Conservation (phyloP, 78 protist genomes). For the Carpediemonas membranifera region DNA sequence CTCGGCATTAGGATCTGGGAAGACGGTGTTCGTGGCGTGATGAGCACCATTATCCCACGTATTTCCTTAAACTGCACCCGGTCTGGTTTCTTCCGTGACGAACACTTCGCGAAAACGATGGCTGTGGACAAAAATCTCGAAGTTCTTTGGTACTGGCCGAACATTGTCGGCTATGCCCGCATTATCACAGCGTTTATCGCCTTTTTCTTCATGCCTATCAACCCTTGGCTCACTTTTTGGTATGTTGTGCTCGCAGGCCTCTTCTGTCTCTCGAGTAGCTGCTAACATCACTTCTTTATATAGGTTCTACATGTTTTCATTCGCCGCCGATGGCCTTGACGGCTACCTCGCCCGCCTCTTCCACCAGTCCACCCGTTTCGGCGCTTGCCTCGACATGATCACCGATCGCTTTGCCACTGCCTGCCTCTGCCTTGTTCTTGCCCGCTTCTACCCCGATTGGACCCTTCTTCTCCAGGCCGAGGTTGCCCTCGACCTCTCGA, state of each 20-base stretch:
- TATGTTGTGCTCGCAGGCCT: too few relatives aligned
- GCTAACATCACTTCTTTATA: too few relatives aligned
- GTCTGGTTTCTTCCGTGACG: too few relatives aligned
- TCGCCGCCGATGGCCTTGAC: conserved; percentile 60
- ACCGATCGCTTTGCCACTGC: conserved; percentile 65
- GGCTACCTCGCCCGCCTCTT: conserved; percentile 60
- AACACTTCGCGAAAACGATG: too few relatives aligned
- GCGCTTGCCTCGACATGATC: conserved; percentile 72
- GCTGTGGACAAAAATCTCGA: too few relatives aligned
- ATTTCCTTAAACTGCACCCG: too few relatives aligned
- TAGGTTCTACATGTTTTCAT: conserved; percentile 43
- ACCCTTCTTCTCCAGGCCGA: conserved; percentile 14
- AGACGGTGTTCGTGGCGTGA: too few relatives aligned
- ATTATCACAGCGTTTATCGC: conserved; percentile 36
- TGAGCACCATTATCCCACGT: too few relatives aligned
- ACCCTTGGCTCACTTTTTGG: conserved; percentile 29
- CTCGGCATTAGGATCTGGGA: too few relatives aligned
- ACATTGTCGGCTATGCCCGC: conserved; percentile 49
- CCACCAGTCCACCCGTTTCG: conserved; percentile 58
- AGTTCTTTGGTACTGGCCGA: conserved; percentile 51
- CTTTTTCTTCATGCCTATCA: conserved; percentile 26
- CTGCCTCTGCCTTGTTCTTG: conserved; percentile 38
- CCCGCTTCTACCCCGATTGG: conserved; percentile 33
- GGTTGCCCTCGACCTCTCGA: conserved; percentile 47
- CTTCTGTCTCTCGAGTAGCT: too few relatives aligned